Conservation (phyloP, 2,329 filamentous ascomycete species). For the Xylariaceae sp. region DNA sequence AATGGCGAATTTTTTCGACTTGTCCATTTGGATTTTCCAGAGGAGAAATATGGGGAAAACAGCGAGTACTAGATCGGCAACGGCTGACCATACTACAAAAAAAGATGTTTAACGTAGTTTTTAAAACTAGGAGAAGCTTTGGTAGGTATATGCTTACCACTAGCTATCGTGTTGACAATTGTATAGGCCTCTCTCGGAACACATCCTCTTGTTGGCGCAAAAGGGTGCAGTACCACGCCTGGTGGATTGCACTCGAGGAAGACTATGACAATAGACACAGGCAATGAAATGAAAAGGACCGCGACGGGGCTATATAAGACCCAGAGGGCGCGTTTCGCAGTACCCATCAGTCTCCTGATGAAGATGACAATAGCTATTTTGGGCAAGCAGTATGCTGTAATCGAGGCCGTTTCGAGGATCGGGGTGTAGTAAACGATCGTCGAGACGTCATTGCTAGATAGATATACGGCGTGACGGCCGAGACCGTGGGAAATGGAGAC, state of each 20-base stretch:
- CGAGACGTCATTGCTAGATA: background rate
- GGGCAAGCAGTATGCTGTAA: background rate
- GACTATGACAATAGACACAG: background rate
- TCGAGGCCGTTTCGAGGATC: background rate
- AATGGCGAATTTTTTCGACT: slow-evolving; percentile 1
- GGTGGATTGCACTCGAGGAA: background rate
- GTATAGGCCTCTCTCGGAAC: background rate
- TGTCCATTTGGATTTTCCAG: slow-evolving; percentile 1
- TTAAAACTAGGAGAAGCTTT: background rate
- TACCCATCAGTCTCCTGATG: slow-evolving; percentile 1
- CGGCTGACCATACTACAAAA: slow-evolving; percentile 3
- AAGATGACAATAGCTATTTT: slow-evolving; percentile 1
- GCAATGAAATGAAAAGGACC: background rate
- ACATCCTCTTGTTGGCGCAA: background rate
- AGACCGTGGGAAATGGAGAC: background rate
- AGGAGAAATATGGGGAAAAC: background rate
- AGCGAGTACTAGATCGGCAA: slow-evolving; percentile 1
- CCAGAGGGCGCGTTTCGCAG: slow-evolving; percentile 1
- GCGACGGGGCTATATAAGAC: background rate
- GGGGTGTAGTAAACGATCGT: background rate
- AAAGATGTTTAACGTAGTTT: background rate
- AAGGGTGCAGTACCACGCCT: background rate
- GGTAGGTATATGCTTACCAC: background rate
- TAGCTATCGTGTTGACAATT: background rate
- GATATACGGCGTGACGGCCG: background rate